phyloP scores from a whole-genome alignment of 345 rosid species.

The Brassica napus region DNA sequence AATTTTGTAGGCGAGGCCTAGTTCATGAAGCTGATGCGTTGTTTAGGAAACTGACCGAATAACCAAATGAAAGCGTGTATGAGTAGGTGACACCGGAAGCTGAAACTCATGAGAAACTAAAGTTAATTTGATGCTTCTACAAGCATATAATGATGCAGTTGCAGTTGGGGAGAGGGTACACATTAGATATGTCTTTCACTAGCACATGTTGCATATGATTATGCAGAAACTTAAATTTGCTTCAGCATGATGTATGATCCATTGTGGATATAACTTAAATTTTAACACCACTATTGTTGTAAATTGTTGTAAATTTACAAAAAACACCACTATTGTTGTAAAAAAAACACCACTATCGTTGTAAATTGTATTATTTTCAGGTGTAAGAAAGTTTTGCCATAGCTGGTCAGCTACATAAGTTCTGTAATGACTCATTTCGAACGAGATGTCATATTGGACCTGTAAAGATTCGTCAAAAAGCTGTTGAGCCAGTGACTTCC shows the following conservation, averaged over 20 bases:
- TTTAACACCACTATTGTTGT: neutral
- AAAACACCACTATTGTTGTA: neutral
- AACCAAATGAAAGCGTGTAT: constrained; percentile 21
- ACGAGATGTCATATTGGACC: constrained; percentile 79
- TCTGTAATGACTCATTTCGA: constrained; percentile 63
- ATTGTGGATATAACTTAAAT: neutral
- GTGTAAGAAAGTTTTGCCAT: constrained; percentile 31
- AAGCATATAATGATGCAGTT: constrained; percentile 10
- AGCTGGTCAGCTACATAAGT: constrained; percentile 68
- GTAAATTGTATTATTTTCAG: constrained; percentile 6
- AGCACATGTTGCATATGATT: neutral
- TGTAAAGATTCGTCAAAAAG: constrained; percentile 57
- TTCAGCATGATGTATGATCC: neutral
- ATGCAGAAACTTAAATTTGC: neutral
- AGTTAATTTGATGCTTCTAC: constrained; percentile 6
- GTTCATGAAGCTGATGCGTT: constrained; percentile 38
- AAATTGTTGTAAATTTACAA: too few species aligned
- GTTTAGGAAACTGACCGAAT: constrained; percentile 36
- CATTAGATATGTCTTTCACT: neutral
- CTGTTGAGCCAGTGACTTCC: constrained; percentile 21
- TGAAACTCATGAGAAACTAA: neutral
- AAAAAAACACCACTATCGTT: neutral
- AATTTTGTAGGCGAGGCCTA: constrained; percentile 40
- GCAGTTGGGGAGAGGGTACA: constrained; percentile 11
- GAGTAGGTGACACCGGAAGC: neutral